A percentile compares a stretch with the other conserved stretches of the same genome.
These are phyloP conservation scores for Warburgia ugandensis DNA, from an alignment of 164 flowering plant genomes.

Conservation along the genomic window DNA sequence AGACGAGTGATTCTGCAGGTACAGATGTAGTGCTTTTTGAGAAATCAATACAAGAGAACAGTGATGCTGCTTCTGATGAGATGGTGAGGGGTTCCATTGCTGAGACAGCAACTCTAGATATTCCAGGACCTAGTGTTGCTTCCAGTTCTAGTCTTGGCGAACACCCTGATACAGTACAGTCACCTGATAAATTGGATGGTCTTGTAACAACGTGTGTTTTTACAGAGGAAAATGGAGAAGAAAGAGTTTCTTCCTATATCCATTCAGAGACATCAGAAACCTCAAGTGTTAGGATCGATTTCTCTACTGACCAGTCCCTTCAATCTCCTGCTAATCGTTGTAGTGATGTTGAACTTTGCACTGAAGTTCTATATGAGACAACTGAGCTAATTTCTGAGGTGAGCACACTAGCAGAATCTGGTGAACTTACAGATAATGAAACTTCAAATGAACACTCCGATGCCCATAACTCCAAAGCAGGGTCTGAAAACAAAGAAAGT, in stretches of 20 bases:
- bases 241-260: constrained; percentile 11
- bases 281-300: constrained; percentile 12
- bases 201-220: constrained; percentile 10
- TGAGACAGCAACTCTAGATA: constrained; percentile 5
- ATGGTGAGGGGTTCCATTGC: constrained; percentile 3
- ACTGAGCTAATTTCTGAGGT: constrained; percentile 23
- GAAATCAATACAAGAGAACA: constrained; percentile 3
- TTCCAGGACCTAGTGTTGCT: constrained; percentile 4
- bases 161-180: constrained; percentile 13
- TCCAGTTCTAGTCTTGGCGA: neutral
- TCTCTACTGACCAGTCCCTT: constrained; percentile 13
- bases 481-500: constrained; percentile 8
- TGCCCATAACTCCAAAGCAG: neutral
- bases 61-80: constrained; percentile 13
- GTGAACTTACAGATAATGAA: constrained; percentile 4
- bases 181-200: constrained; percentile 8
- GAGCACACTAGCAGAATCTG: constrained; percentile 4
- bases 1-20: constrained; percentile 13
- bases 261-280: constrained; percentile 24
- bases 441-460: neutral
- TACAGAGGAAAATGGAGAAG: constrained; percentile 14
- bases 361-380: constrained; percentile 15
- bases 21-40: constrained; percentile 7
- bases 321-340: constrained; percentile 5
- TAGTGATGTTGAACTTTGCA: constrained; percentile 1